Conservation (phyloP, 768 basidiomycete genomes). For the Termitomyces sp. region DNA sequence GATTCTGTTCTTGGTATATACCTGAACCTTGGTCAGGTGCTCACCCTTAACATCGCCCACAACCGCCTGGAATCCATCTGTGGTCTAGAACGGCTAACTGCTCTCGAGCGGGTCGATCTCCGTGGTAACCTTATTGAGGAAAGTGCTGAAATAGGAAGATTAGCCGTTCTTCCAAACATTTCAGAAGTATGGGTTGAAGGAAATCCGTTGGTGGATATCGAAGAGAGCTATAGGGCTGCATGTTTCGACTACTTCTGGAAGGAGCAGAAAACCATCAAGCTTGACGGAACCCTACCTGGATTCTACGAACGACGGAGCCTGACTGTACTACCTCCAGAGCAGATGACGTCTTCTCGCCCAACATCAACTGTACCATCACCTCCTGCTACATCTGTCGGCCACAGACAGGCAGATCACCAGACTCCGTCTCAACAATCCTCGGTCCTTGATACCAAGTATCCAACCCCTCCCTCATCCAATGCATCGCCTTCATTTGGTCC, state of each 20-base stretch:
- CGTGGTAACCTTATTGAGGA: conserved; percentile 79
- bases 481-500: conserved; percentile 44
- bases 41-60: conserved; percentile 73
- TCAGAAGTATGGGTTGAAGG: conserved; percentile 79
- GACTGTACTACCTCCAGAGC: conserved; percentile 43
- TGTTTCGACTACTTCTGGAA: conserved; percentile 85
- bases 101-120: conserved; percentile 83
- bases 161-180: conserved; percentile 78
- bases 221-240: conserved; percentile 69
- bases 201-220: conserved; percentile 75
- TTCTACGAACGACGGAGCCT: conserved; percentile 70
- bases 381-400: conserved; percentile 57
- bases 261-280: conserved; percentile 73
- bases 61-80: conserved; percentile 95
- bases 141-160: conserved; percentile 77
- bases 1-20: conserved; percentile 92
- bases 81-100: conserved; percentile 86
- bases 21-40: conserved; percentile 71
- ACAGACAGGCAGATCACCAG: conserved; percentile 23
- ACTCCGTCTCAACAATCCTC: conserved; percentile 17
- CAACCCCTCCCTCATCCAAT: conserved; percentile 39
- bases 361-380: conserved; percentile 52
- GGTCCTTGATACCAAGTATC: conserved; percentile 19
- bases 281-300: conserved; percentile 72
- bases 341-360: conserved; percentile 48